Conservation (phyloP, 345 rosid genomes). For the Populus davidiana region DNA sequence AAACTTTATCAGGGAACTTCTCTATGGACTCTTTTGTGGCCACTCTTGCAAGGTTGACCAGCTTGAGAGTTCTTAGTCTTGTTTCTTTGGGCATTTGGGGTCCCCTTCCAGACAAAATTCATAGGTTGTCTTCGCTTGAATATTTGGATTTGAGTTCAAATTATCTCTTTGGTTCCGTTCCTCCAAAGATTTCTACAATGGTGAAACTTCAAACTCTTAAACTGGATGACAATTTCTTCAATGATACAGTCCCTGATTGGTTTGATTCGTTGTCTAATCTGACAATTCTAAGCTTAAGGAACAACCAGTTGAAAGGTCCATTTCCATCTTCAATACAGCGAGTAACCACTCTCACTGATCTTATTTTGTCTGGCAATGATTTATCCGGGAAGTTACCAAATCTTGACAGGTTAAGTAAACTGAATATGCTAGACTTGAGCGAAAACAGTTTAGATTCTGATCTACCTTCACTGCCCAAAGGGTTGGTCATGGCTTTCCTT, state of each 20-base stretch:
- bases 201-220: slow-evolving; percentile 53
- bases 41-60: slow-evolving; percentile 54
- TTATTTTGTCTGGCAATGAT: slow-evolving; percentile 34
- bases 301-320: slow-evolving; percentile 43
- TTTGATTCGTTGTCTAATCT: slow-evolving; percentile 49
- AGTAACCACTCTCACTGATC: slow-evolving; percentile 27
- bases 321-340: slow-evolving; percentile 36
- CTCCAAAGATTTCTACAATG: slow-evolving; percentile 62
- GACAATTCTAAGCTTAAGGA: slow-evolving; percentile 46
- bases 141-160: slow-evolving; percentile 63
- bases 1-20: slow-evolving; percentile 53
- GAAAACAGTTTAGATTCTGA: slow-evolving; percentile 35
- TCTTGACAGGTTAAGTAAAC: slow-evolving; percentile 29
- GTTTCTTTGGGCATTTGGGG: slow-evolving; percentile 78
- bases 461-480: slow-evolving; percentile 41
- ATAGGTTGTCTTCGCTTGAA: slow-evolving; percentile 57
- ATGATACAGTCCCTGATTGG: slow-evolving; percentile 54
- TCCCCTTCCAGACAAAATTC: slow-evolving; percentile 66
- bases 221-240: slow-evolving; percentile 59
- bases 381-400: slow-evolving; percentile 46
- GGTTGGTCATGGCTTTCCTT: slow-evolving; percentile 36
- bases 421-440: slow-evolving; percentile 42
- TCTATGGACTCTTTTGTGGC: slow-evolving; percentile 67
- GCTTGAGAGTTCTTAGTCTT: slow-evolving; percentile 56
- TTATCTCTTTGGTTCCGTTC: slow-evolving; percentile 60